phyloP scores from a whole-genome alignment of 495 filamentous ascomycete genomes.

The Neurospora sp. region DNA sequence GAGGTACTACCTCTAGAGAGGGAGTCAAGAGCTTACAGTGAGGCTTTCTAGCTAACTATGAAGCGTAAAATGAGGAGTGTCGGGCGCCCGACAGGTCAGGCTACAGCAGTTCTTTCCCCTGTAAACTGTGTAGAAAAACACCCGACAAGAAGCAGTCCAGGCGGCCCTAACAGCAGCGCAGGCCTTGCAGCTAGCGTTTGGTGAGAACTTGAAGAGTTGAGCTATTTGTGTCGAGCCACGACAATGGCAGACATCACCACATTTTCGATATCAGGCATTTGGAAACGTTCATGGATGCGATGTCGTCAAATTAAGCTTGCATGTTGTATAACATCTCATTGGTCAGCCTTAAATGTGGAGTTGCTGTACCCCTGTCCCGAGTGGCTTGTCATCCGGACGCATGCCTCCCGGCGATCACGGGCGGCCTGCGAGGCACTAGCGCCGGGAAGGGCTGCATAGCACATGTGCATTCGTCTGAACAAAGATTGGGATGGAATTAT shows the following conservation, averaged over 20 bases:
- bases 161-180: background rate
- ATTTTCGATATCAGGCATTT: background rate
- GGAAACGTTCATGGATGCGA: background rate
- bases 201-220: background rate
- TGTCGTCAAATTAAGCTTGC: background rate
- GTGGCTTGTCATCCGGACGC: background rate
- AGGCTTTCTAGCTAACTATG: background rate
- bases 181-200: background rate
- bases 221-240: background rate
- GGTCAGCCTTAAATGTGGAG: background rate
- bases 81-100: background rate
- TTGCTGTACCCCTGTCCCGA: background rate
- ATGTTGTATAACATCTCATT: background rate
- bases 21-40: background rate
- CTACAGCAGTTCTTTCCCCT: background rate
- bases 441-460: background rate
- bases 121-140: background rate
- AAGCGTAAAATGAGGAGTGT: background rate
- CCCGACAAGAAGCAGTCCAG: background rate
- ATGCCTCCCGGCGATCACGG: background rate
- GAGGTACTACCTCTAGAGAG: background rate
- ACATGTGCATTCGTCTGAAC: background rate
- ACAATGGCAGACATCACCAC: background rate
- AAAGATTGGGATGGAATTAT: background rate
- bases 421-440: background rate